Conservation (phyloP, 179 eudicot species). For the Beta lomatogona region DNA sequence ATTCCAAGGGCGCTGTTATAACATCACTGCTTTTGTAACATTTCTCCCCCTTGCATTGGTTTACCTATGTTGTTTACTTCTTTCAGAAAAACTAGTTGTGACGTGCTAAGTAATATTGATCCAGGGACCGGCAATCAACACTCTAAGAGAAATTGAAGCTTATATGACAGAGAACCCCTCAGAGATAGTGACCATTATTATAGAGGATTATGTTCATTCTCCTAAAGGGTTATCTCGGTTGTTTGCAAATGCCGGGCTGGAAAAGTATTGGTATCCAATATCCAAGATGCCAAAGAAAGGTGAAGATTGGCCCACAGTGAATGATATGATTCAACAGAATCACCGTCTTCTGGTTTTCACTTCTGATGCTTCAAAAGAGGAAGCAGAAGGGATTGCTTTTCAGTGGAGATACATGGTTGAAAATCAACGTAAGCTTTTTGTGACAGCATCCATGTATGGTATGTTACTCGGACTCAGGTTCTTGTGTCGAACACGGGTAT, state of each 20-base stretch:
- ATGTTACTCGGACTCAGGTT: too few species aligned
- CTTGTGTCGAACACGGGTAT: too few species aligned
- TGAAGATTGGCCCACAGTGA: slow-evolving; percentile 94
- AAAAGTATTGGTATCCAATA: slow-evolving; percentile 88
- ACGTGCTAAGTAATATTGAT: slow-evolving; percentile 19
- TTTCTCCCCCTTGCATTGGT: background rate
- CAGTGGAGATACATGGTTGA: slow-evolving; percentile 98
- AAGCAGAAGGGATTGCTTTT: slow-evolving; percentile 83
- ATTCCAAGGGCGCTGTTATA: slow-evolving; percentile 78
- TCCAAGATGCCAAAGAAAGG: slow-evolving; percentile 90
- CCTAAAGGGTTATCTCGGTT: slow-evolving; percentile 82
- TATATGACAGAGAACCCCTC: slow-evolving; percentile 75
- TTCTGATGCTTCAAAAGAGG: slow-evolving; percentile 90
- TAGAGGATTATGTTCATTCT: slow-evolving; percentile 92
- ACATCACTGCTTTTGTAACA: slow-evolving; percentile 96
- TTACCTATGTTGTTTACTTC: background rate
- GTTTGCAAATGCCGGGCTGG: slow-evolving; percentile 78
- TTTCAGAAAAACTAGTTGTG: background rate
- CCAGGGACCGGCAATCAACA: slow-evolving; percentile 85
- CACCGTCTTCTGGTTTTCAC: slow-evolving; percentile 89
- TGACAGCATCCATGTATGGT: background rate
- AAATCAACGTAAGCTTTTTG: slow-evolving; percentile 70
- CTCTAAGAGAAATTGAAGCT: slow-evolving; percentile 89
- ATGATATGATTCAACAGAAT: slow-evolving; percentile 72
- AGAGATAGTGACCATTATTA: slow-evolving; percentile 90